These are phyloP conservation scores for Saccharomycopsis crataegensis DNA, from an alignment of 1,139 yeast species.

Conservation along the genomic window DNA sequence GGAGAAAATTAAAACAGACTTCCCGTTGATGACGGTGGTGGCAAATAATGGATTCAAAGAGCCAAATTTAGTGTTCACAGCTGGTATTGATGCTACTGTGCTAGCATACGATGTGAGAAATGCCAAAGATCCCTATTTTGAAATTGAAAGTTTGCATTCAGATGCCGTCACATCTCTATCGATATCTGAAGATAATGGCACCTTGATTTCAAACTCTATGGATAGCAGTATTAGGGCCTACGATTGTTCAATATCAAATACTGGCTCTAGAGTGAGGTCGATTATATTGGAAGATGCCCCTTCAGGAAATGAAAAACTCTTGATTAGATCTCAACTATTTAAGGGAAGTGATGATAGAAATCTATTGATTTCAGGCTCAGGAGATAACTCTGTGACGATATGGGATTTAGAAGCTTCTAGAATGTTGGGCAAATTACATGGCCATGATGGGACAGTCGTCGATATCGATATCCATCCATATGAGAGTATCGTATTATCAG, in stretches of 20 bases:
- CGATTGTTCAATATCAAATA: conserved; percentile 28
- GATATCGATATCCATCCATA: conserved; percentile 46
- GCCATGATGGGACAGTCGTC: conserved; percentile 56
- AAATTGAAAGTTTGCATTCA: conserved; percentile 37
- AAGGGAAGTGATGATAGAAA: conserved; percentile 33
- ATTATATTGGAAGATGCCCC: conserved; percentile 54
- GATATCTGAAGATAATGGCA: conserved; percentile 42
- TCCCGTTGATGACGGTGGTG: conserved; percentile 53
- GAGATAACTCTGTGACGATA: conserved; percentile 47
- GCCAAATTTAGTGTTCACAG: conserved; percentile 33
- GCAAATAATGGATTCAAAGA: conserved; percentile 25
- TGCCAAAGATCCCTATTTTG: conserved; percentile 38
- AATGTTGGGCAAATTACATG: conserved; percentile 41
- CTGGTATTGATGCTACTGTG: conserved; percentile 65
- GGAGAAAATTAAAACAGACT: conserved; percentile 35
- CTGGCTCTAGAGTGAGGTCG: conserved; percentile 19
- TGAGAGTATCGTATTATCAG: conserved; percentile 35
- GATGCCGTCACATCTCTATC: conserved; percentile 47
- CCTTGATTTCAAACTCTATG: conserved; percentile 48
- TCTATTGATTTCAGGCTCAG: conserved; percentile 50
- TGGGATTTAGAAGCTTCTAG: conserved; percentile 56
- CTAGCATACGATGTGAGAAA: conserved; percentile 48
- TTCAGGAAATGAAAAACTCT: conserved; percentile 45
- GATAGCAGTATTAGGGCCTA: conserved; percentile 52
- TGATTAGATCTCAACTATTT: conserved; percentile 35